Evolutionary conservation across 75 land plant species (phyloP), one percentile per base, ranked within the genome.

Genomic region (Selaginella tamariscina): DNA sequence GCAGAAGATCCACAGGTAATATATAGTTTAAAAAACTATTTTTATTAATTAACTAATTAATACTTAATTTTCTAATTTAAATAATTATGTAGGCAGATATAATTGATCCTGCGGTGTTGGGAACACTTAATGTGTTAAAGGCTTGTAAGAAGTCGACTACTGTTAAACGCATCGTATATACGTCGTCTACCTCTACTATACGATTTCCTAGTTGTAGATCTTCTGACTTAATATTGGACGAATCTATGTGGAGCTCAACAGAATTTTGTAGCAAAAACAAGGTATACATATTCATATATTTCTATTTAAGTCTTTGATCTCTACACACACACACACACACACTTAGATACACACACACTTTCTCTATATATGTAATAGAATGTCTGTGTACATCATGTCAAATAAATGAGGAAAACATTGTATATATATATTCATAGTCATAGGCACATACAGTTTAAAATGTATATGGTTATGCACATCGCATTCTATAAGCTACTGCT

Each of bases 181-280:
- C 87, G 21, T 85, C 86, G 15, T 83, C 87, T 11, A 73, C 77
- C 21, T 74, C 80, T 31, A 74, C 86, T 0, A 32, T 82, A 32
- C 67, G 73, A 32, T 70, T 63, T 5, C 11, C 49, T 15, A 15
- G 11, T 39, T 39, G 11, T 15, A 5, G 5, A 5, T 15, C 49
- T 15, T 15, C 5, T 5, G 49, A 39, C 15, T 5, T 15, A 15
- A 5, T 39, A 5, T 15, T 39, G 49, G 49, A 39, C 49, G 49
- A 39, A 15, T 39, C 49, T 39, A 39, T 39, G 5, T 39, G 49
- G 49, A 39, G 49, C 49, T 39, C 49, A 5, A 5, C 49, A 15
- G 49, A 39, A 15, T 15, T 39, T 5, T 39, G 49, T 15, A 5
- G 49, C 49, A 15, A 39, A 15, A 39, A 39, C 49, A 39, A 39